These are phyloP conservation scores for Metschnikowia hibisci DNA, from an alignment of 805 yeast species.

Conservation along the genomic window DNA sequence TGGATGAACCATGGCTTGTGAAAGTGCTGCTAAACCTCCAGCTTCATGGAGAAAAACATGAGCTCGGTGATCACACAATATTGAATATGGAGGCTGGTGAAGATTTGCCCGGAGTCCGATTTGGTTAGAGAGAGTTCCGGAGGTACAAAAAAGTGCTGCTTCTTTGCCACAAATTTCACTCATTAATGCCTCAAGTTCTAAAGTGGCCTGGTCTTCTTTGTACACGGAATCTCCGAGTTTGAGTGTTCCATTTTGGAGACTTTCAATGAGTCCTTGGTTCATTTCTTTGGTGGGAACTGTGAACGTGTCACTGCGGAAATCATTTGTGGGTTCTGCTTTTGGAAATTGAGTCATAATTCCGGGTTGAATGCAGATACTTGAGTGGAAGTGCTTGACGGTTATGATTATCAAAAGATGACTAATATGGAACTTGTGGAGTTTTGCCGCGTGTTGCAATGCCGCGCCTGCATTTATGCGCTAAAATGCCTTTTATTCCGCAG, in stretches of 20 bases:
- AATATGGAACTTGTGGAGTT: neutral
- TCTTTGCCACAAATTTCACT: slow-evolving; percentile 72
- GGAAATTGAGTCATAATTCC: slow-evolving; percentile 20
- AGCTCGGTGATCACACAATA: slow-evolving; percentile 80
- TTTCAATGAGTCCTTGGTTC: slow-evolving; percentile 51
- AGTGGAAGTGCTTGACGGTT: too few relatives aligned
- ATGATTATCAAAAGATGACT: slow-evolving; percentile 1
- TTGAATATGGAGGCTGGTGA: slow-evolving; percentile 78
- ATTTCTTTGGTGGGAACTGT: slow-evolving; percentile 79
- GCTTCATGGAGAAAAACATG: slow-evolving; percentile 86
- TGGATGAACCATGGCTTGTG: slow-evolving; percentile 89
- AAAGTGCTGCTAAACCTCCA: slow-evolving; percentile 83
- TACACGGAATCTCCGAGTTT: slow-evolving; percentile 83
- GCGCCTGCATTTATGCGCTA: neutral
- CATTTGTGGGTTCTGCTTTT: slow-evolving; percentile 27
- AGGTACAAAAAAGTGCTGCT: slow-evolving; percentile 76
- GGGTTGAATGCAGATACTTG: neutral
- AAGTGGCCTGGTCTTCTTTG: slow-evolving; percentile 72
- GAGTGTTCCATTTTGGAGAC: slow-evolving; percentile 26
- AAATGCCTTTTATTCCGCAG: neutral
- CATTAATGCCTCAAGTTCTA: slow-evolving; percentile 58
- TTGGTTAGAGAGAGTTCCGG: slow-evolving; percentile 91
- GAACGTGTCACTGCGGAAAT: slow-evolving; percentile 71
- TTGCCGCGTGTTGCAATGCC: slow-evolving; percentile 1
- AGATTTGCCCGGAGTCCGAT: slow-evolving; percentile 74